Conservation (phyloP, 2,329 filamentous ascomycete species). For the Fusarium acutatum region DNA sequence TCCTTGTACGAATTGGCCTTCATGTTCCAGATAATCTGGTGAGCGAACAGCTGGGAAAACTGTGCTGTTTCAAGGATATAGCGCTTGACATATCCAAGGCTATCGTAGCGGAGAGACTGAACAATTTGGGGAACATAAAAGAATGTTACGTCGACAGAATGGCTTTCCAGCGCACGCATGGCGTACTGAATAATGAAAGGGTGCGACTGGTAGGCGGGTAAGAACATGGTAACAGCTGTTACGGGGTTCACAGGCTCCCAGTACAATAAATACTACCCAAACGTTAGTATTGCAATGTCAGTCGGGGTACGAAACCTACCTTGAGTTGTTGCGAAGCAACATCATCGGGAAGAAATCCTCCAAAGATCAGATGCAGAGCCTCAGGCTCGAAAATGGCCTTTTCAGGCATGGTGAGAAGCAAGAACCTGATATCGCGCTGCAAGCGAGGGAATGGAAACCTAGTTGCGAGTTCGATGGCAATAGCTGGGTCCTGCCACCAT, state of each 20-base stretch:
- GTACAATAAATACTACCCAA: slow-evolving; percentile 79
- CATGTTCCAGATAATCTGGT: slow-evolving; percentile 99
- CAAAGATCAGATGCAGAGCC: slow-evolving; percentile 83
- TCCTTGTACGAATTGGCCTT: slow-evolving; percentile 99
- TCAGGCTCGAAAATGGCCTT: slow-evolving; percentile 84
- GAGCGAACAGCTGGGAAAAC: slow-evolving; percentile 97
- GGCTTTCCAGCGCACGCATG: slow-evolving; percentile 91
- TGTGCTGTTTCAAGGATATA: slow-evolving; percentile 98
- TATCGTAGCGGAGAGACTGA: slow-evolving; percentile 92
- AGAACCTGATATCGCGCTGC: slow-evolving; percentile 77
- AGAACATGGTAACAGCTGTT: slow-evolving; percentile 90
- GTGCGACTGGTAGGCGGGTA: slow-evolving; percentile 90
- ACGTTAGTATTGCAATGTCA: slow-evolving; percentile 20
- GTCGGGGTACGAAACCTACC: slow-evolving; percentile 53
- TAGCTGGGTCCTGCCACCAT: slow-evolving; percentile 83
- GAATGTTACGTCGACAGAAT: slow-evolving; percentile 96
- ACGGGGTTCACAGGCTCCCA: slow-evolving; percentile 95
- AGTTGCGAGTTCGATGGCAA: slow-evolving; percentile 85
- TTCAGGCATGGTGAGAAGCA: slow-evolving; percentile 84
- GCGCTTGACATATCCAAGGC: slow-evolving; percentile 90
- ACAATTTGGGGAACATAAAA: slow-evolving; percentile 99
- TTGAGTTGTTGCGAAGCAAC: slow-evolving; percentile 83
- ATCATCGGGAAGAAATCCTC: slow-evolving; percentile 78
- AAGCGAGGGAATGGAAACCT: slow-evolving; percentile 82
- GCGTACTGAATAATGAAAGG: slow-evolving; percentile 96